Conservation (phyloP, 495 filamentous ascomycete genomes). For the Glutinoglossum americanum region DNA sequence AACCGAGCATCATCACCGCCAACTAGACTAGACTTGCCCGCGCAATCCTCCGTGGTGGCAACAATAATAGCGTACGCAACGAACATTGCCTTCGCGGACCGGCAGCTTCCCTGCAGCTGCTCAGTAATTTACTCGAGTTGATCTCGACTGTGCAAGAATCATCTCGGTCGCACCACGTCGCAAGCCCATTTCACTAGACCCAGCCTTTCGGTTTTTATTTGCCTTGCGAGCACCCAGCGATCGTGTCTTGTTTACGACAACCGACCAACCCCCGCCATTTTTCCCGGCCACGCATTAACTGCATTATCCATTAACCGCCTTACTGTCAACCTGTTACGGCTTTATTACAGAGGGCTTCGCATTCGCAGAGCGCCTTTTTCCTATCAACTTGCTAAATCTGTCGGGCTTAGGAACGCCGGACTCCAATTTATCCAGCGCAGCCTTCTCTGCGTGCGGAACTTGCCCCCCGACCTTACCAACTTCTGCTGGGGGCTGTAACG, state of each 20-base stretch:
- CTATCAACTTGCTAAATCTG: not conserved
- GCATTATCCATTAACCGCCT: not conserved
- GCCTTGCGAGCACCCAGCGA: not conserved
- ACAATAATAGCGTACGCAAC: not conserved
- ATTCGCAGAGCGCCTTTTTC: not conserved
- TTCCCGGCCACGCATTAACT: not conserved
- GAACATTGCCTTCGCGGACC: no score
- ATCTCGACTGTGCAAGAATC: not conserved
- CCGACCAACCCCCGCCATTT: not conserved
- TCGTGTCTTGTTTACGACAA: not conserved
- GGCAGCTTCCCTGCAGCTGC: no score
- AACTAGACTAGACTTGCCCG: not conserved
- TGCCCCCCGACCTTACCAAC: no score
- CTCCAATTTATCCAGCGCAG: no score
- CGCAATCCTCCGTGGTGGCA: not conserved
- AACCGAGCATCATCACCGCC: not conserved
- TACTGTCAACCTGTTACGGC: not conserved
- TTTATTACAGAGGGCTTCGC: not conserved
- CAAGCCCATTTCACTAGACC: not conserved
- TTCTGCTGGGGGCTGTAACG: no score
- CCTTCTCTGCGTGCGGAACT: no score
- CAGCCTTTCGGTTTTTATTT: not conserved
- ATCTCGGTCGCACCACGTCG: not conserved
- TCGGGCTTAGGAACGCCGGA: not conserved
- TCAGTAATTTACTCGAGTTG: not conserved